These are phyloP conservation scores for Chlamydomonas sphaeroides DNA, from an alignment of 139 green algal genomes.

Conservation along the genomic window DNA sequence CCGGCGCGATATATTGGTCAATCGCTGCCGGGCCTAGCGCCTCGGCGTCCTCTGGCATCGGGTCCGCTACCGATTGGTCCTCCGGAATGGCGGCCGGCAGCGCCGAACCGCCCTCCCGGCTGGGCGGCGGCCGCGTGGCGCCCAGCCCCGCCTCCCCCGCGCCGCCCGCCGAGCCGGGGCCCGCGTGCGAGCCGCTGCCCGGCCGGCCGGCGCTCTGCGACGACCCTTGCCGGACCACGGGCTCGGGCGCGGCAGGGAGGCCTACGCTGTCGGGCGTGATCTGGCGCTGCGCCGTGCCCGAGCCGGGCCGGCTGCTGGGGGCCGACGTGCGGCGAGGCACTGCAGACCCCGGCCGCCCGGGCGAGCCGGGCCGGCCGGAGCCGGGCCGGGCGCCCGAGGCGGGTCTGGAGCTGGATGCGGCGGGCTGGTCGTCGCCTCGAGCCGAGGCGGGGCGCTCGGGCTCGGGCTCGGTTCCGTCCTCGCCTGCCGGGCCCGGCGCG, in stretches of 20 bases:
- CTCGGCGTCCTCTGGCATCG: too few relatives aligned
- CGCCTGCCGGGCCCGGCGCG: neutral
- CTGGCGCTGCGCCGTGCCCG: neutral
- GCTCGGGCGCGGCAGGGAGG: too few relatives aligned
- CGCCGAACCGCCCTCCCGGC: neutral
- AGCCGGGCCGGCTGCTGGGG: slow-evolving; percentile 2
- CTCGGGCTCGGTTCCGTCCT: neutral
- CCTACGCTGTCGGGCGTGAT: slow-evolving; percentile 29
- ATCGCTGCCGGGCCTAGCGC: too few relatives aligned
- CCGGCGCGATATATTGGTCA: slow-evolving; percentile 30
- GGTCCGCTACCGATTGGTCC: slow-evolving; percentile 6
- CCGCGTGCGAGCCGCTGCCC: neutral
- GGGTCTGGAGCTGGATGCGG: slow-evolving; percentile 22
- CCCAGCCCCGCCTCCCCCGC: neutral
- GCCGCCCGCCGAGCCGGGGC: neutral
- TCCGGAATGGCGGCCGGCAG: slow-evolving; percentile 13
- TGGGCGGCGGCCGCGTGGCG: neutral
- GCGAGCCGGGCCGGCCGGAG: neutral
- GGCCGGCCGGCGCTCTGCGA: neutral
- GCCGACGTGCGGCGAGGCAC: neutral
- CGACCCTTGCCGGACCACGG: too few relatives aligned
- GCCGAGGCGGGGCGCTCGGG: neutral
- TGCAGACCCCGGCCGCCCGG: neutral
- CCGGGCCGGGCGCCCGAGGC: neutral
- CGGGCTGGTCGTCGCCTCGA: neutral